A percentile compares a stretch with the other conserved stretches of the same genome.
phyloP scores from a whole-genome alignment of 345 rosid species.

The Mercurialis annua region DNA sequence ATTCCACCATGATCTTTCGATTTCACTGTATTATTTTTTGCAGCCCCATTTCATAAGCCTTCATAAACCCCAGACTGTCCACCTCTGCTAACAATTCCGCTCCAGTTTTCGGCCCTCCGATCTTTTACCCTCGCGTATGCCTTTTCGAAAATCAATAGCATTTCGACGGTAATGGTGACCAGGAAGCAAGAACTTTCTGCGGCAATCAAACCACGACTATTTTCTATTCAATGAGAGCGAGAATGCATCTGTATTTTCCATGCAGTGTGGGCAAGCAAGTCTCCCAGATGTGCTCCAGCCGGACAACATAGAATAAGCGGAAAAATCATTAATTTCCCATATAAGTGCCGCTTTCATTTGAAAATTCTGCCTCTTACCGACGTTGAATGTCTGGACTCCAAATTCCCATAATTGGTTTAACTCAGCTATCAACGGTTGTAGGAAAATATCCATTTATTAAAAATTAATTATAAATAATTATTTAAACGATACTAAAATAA shows the following conservation, averaged over 20 bases:
- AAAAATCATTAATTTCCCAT: not conserved
- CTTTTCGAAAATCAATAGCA: too few species aligned
- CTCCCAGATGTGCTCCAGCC: too few species aligned
- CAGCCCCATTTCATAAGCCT: not conserved
- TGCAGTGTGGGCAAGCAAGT: too few species aligned
- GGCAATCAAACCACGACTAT: not conserved
- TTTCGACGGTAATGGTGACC: too few species aligned
- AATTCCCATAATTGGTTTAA: not conserved
- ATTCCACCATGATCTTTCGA: not conserved
- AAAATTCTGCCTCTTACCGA: not conserved
- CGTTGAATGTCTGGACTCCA: not conserved
- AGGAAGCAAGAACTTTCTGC: not conserved
- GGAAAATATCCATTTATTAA: not conserved
- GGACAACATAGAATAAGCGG: too few species aligned
- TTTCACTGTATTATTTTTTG: not conserved
- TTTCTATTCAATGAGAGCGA: not conserved
- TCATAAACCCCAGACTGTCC: too few species aligned
- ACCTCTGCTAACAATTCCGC: too few species aligned
- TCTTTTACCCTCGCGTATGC: too few species aligned
- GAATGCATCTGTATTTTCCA: not conserved
- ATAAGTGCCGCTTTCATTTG: not conserved
- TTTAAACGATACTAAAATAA: too few species aligned
- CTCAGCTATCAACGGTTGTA: not conserved
- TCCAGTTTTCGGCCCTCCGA: too few species aligned
- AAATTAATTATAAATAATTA: too few species aligned